Evolutionary conservation across 768 basidiomycete genomes (phyloP), one percentile per base, ranked within the genome.

Genomic region (Boletellus ananas): DNA sequence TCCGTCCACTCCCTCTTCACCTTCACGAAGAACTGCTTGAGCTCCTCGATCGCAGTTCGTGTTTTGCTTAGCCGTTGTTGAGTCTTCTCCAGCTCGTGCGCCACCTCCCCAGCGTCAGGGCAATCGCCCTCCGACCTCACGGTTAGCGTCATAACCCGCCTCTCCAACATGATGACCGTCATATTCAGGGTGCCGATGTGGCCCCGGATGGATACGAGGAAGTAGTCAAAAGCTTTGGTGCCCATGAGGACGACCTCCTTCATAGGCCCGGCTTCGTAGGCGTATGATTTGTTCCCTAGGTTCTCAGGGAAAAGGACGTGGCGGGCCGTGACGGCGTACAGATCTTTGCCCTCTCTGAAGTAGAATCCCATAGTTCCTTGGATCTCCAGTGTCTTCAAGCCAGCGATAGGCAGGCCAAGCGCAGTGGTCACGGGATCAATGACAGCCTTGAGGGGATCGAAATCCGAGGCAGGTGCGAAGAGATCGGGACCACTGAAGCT

Each of bases 351-450:
- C 2, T 21, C 53, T 38, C 56, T 61, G 53, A 75, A 70, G 46
- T 70, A 75, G 40, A 68, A 61, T 8, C 71, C 71, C 6, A 73
- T 21, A 0, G 72, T 74, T 9, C 74, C 74, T 56, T 74, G 69
- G 51, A 52, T 62, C 4, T 47, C 33, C 2, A 44, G 58, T 3
- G 67, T 72, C 55, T 60, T 63, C 38, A 43, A 38, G 46, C 71
- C 62, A 45, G 71, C 60, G 36, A 74, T 72, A 6, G 63, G 65
- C 13, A 70, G 63, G 50, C 72, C 55, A 39, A 73, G 75, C 1
- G 69, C 45, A 47, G 65, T 61, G n/a, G 74, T 66, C 34, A 76
- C 48, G 9, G 43, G 47, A 52, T 74, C 64, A 54, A 45, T 17
- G 17, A 47, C 45, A 31, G 42, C 45, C 35, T 46, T 23, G 44